A percentile compares a stretch with the other conserved stretches of the same genome.
These are phyloP conservation scores for Lecanicillium sp. DNA, from an alignment of 2,329 filamentous ascomycete species.

Conservation along the genomic window DNA sequence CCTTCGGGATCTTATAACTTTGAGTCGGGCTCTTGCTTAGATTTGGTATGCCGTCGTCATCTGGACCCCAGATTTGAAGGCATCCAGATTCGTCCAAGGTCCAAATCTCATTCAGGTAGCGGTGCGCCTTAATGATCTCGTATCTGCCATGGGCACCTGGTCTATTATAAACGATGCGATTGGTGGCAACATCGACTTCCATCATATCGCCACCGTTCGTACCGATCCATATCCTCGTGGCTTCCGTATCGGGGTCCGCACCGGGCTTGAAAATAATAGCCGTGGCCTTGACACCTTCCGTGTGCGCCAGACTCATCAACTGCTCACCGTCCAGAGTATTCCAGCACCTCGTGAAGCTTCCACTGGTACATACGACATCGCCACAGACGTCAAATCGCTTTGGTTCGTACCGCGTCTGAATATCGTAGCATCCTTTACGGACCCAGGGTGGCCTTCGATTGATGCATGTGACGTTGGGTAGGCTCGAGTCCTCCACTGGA, in stretches of 20 bases:
- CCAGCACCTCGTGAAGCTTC: conserved; percentile 84
- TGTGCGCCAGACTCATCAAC: conserved; percentile 73
- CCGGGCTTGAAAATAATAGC: conserved; percentile 83
- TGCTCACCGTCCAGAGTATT: conserved; percentile 75
- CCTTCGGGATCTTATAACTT: conserved; percentile 70
- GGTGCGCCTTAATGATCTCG: conserved; percentile 78
- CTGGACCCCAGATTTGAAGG: conserved; percentile 80
- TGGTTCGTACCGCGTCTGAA: conserved; percentile 80
- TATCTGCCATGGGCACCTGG: conserved; percentile 67
- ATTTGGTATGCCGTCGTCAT: conserved; percentile 64
- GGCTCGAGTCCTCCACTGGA: conserved; percentile 53
- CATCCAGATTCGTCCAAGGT: conserved; percentile 85
- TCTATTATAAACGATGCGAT: conserved; percentile 63
- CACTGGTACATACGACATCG: conserved; percentile 78
- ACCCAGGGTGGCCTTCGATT: conserved; percentile 78
- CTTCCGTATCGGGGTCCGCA: conserved; percentile 70
- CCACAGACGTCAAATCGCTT: conserved; percentile 84
- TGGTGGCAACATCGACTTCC: conserved; percentile 75
- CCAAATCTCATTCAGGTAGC: conserved; percentile 88
- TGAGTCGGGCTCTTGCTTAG: conserved; percentile 65
- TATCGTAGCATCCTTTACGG: conserved; percentile 66
- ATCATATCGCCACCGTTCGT: conserved; percentile 83
- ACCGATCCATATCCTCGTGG: conserved; percentile 78
- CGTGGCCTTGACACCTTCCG: conserved; percentile 76
- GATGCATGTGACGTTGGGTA: conserved; percentile 76